Evolutionary conservation across 1,284 basidiomycete genomes (phyloP), one percentile per base, ranked within the genome.

Genomic region (Leucoagaricus sp.): DNA sequence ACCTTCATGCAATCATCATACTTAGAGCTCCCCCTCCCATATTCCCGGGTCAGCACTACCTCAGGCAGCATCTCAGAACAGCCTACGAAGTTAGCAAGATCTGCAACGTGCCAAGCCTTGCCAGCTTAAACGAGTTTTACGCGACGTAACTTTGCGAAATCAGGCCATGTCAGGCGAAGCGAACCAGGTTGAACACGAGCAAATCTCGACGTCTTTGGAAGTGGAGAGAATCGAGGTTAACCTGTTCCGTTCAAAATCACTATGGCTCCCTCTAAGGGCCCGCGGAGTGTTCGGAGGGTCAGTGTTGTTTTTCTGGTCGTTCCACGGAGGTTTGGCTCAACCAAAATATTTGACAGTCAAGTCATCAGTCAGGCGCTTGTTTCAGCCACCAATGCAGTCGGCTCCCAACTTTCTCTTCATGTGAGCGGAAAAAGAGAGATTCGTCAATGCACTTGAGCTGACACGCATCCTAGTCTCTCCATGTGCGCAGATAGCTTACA

Each of bases 301-400:
- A 57, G 72, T 58, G 31, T 34, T 48, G 28, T 12, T 34, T 6
- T n/a, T 29, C 26, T 38, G 12, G 56, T 17, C 10, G 15, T 9
- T 6, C 8, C 2, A 46, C n/a, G 21, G 15, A 23, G 21, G 15
- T 10, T 31, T 28, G 31, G 42, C n/a, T 26, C 31, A 21, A 15
- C 9, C 51, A 17, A 36, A 4, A 21, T 8, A 29, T 15, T 31
- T 29, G 40, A 52, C 52, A 78, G 78, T 23, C 90, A 92, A 69
- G 93, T 96, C 58, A 94, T 96, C 62, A 94, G 89, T 8, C 93
- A 95, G 67, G 91, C 91, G 4, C 75, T 94, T 28, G 83, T 90
- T 13, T 85, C 91, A 12, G 92, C 93, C 4, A 88, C 88, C 21
- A 84, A 85, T 61, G 88, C 87, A 46, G 86, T 95, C 1, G 76